A percentile compares a stretch with the other conserved stretches of the same genome.
These are phyloP conservation scores for Vaccinium macrocarpon DNA, from an alignment of 148 eudicot genomes.

Conservation along the genomic window DNA sequence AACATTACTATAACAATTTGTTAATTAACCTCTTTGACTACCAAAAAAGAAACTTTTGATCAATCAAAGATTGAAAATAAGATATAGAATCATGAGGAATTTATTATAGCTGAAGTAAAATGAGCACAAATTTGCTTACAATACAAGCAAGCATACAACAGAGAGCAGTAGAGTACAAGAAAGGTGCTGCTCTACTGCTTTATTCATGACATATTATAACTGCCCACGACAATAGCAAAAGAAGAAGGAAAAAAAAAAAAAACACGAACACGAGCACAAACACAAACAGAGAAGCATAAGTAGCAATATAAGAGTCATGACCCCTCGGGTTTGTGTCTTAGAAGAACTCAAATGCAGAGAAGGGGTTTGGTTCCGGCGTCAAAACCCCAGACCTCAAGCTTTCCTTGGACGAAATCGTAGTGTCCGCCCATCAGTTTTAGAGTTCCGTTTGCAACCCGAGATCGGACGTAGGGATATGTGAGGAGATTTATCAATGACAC, in stretches of 20 bases:
- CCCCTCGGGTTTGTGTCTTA: neutral
- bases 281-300: neutral
- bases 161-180: neutral
- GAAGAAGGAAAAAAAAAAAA: neutral
- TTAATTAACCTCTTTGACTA: neutral
- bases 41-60: neutral
- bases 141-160: neutral
- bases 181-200: neutral
- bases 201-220: neutral
- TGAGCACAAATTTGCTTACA: neutral
- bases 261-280: neutral
- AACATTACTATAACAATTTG: neutral
- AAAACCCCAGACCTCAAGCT: neutral
- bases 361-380: neutral
- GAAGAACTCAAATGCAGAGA: neutral
- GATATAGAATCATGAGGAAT: neutral
- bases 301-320: neutral
- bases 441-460: neutral
- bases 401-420: constrained; percentile 1
- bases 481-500: constrained; percentile 13
- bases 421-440: constrained; percentile 14
- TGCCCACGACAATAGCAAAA: no score
- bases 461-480: constrained; percentile 10
- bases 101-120: neutral
- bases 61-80: neutral